A percentile compares a stretch with the other conserved stretches of the same genome.
phyloP scores from a whole-genome alignment of 148 eudicot species.

The Hydrangea macrophylla region DNA sequence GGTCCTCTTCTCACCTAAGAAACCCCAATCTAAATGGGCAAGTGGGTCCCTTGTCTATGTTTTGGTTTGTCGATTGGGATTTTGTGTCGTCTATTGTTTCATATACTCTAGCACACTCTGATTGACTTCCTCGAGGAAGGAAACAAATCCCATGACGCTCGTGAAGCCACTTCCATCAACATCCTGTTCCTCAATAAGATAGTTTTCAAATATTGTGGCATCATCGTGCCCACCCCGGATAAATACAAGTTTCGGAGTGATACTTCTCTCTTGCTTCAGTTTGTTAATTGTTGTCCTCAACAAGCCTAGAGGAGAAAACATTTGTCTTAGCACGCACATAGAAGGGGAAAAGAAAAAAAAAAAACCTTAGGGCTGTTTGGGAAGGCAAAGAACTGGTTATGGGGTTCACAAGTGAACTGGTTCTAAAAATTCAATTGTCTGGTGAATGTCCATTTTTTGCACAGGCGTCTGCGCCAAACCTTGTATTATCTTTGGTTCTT shows the following conservation, averaged over 20 bases:
- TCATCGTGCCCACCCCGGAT: conserved; percentile 89
- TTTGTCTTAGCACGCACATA: conserved; percentile 4
- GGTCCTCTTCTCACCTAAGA: not conserved
- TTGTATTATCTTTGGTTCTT: too few relatives aligned
- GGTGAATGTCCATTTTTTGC: too few relatives aligned
- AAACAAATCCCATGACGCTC: conserved; percentile 84
- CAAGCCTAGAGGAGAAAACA: conserved; percentile 47
- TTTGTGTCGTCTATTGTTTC: conserved; percentile 31
- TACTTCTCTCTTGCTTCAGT: conserved; percentile 91
- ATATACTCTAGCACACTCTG: conserved; percentile 69
- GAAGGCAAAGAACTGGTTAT: too few relatives aligned
- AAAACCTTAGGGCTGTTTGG: too few relatives aligned
- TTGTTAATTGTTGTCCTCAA: conserved; percentile 73
- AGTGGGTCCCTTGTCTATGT: not conserved
- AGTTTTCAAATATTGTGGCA: conserved; percentile 79
- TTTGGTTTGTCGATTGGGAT: not conserved
- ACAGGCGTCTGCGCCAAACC: too few relatives aligned
- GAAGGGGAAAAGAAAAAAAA: not conserved
- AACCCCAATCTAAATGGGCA: not conserved
- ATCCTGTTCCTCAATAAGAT: conserved; percentile 95
- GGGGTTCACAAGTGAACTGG: too few relatives aligned
- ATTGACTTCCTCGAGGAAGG: conserved; percentile 87
- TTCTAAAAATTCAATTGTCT: too few relatives aligned
- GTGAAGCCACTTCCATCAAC: conserved; percentile 85
- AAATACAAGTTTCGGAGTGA: conserved; percentile 85